Percentiles rank a stretch among this genome's conserved stretches.
These are phyloP conservation scores for Beauveria rudraprayagi DNA, from an alignment of 2,329 filamentous ascomycete genomes.

Conservation along the genomic window DNA sequence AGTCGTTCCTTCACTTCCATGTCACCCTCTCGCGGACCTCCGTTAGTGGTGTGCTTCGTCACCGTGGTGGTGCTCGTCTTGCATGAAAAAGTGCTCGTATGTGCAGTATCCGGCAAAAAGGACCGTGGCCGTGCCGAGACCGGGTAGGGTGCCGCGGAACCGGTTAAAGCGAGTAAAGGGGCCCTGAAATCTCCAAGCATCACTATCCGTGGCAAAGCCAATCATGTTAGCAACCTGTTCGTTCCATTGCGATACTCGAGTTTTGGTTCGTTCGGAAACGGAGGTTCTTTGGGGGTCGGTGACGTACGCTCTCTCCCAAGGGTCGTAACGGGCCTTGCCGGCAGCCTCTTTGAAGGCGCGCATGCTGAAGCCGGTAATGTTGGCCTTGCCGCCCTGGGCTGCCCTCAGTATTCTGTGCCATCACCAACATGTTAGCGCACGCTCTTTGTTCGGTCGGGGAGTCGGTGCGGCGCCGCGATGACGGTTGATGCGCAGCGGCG, in stretches of 20 bases:
- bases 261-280: not conserved
- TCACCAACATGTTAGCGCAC: not conserved
- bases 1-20: not conserved
- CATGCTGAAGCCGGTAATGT: constrained; percentile 89
- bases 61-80: constrained; percentile 56
- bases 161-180: constrained; percentile 83
- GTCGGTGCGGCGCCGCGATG: not conserved
- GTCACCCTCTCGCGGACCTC: too few relatives aligned
- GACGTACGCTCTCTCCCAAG: constrained; percentile 57
- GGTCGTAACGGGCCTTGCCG: constrained; percentile 54
- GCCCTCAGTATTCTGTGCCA: constrained; percentile 38
- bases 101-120: constrained; percentile 85
- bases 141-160: constrained; percentile 79
- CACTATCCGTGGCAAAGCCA: constrained; percentile 43
- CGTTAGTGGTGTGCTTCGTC: constrained; percentile 17
- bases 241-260: not conserved
- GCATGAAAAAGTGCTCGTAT: constrained; percentile 81
- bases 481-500: not conserved
- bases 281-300: not conserved
- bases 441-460: not conserved
- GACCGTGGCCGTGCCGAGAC: constrained; percentile 83
- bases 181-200: constrained; percentile 90
- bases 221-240: not conserved
- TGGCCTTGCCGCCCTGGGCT: constrained; percentile 49
- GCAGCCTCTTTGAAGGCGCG: constrained; percentile 68